A percentile compares a stretch with the other conserved stretches of the same genome.
phyloP scores from a whole-genome alignment of 2,329 filamentous ascomycete genomes.

The Aspergillus fischeri region DNA sequence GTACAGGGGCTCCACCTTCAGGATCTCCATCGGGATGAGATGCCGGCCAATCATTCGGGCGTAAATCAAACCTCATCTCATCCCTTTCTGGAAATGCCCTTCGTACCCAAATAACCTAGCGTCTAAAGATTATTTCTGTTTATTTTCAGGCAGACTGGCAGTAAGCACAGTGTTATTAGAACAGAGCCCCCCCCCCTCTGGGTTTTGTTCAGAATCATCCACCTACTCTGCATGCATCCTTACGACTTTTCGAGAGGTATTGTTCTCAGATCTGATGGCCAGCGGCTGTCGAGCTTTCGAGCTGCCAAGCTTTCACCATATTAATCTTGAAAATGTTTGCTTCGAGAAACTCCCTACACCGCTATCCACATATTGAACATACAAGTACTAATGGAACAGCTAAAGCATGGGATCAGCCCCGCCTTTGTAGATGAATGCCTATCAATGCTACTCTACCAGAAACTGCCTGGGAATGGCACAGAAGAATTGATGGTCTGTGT shows the following conservation, averaged over 20 bases:
- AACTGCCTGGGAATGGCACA: too few relatives aligned
- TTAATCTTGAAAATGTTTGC: background rate
- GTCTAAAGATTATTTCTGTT: background rate
- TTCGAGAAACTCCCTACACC: background rate
- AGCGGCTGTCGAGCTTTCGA: background rate
- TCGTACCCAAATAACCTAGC: background rate
- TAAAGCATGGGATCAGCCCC: background rate
- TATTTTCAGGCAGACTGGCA: background rate
- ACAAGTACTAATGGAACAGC: background rate
- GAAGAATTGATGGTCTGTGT: background rate
- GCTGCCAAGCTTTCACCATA: background rate
- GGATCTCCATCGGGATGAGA: conserved; percentile 13
- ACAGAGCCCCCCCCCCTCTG: too few relatives aligned
- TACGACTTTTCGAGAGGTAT: too few relatives aligned
- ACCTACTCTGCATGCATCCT: background rate
- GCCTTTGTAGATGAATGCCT: background rate
- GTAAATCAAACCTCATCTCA: conserved; percentile 12
- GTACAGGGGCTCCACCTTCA: background rate
- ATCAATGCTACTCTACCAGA: background rate
- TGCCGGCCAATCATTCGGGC: conserved; percentile 21
- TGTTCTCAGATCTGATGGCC: background rate
- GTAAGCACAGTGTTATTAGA: too few relatives aligned
- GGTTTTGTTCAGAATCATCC: background rate
- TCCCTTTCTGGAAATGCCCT: conserved; percentile 8
- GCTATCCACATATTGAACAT: background rate